These are phyloP conservation scores for Prunus fruticosa DNA, from an alignment of 306 rosid genomes.

Conservation along the genomic window DNA sequence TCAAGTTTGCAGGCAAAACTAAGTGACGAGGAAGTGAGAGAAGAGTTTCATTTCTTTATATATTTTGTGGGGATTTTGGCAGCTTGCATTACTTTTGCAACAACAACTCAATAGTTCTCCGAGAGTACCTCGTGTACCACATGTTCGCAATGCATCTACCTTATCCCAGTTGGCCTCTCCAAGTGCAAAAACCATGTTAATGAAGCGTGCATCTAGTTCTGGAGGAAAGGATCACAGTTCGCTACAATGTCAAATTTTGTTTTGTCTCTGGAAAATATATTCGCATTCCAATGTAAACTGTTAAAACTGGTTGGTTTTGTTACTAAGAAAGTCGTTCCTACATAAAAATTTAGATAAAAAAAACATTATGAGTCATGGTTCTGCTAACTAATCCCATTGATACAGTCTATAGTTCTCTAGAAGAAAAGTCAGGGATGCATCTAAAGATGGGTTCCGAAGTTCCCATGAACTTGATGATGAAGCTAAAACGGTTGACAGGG, in stretches of 20 bases:
- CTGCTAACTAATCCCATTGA: conserved; percentile 10
- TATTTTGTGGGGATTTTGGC: conserved; percentile 20
- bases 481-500: conserved; percentile 56
- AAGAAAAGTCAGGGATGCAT: conserved; percentile 65
- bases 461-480: conserved; percentile 73
- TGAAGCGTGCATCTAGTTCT: conserved; percentile 63
- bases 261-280: background rate
- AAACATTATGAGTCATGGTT: background rate
- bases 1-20: conserved; percentile 63
- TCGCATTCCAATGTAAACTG: background rate
- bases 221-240: conserved; percentile 73
- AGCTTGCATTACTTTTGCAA: conserved; percentile 84
- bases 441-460: conserved; percentile 57
- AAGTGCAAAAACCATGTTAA: conserved; percentile 64
- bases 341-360: background rate
- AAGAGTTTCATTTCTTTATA: conserved; percentile 14
- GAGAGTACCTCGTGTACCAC: conserved; percentile 96
- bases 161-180: conserved; percentile 78
- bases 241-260: conserved; percentile 37
- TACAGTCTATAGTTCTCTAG: conserved; percentile 54
- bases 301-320: background rate
- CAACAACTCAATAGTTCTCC: conserved; percentile 94
- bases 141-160: conserved; percentile 74
- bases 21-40: conserved; percentile 91
- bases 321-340: background rate